A percentile compares a stretch with the other conserved stretches of the same genome.
phyloP scores from a whole-genome alignment of 1,284 basidiomycete species.

The Heimioporus punctisporus region DNA sequence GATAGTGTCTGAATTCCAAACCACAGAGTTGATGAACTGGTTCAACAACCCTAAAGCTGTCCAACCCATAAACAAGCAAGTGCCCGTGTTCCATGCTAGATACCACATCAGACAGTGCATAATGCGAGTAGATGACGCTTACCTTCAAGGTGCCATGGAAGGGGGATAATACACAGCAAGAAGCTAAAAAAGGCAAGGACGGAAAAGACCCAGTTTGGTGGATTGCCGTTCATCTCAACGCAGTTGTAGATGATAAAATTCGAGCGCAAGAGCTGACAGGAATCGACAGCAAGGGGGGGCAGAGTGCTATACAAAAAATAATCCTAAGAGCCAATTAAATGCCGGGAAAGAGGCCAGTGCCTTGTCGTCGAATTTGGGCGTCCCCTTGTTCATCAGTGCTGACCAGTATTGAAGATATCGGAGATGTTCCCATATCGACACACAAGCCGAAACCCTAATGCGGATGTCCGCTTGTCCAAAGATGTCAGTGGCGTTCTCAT shows the following conservation, averaged over 20 bases:
- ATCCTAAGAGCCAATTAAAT: constrained; percentile 23
- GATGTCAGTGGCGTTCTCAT: constrained; percentile 15
- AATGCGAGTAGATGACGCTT: neutral
- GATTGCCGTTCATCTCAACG: constrained; percentile 21
- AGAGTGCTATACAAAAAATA: constrained; percentile 1
- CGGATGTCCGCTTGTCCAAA: constrained; percentile 21
- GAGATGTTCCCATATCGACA: constrained; percentile 20
- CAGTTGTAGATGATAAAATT: constrained; percentile 21
- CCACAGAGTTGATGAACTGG: constrained; percentile 50
- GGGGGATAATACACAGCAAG: constrained; percentile 39
- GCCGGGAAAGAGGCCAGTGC: neutral
- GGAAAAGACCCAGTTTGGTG: constrained; percentile 34
- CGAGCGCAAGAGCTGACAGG: constrained; percentile 6
- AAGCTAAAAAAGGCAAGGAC: constrained; percentile 38
- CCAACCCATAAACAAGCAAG: constrained; percentile 60
- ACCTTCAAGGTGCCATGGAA: constrained; percentile 49
- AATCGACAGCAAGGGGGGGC: constrained; percentile 1
- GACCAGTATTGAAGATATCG: too few species aligned
- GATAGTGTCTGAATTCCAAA: constrained; percentile 55
- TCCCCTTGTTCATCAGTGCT: constrained; percentile 34
- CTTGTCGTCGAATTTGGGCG: constrained; percentile 34
- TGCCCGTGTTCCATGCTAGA: constrained; percentile 57
- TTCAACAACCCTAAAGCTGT: constrained; percentile 52
- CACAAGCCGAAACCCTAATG: constrained; percentile 26
- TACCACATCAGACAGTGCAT: constrained; percentile 3